phyloP scores from a whole-genome alignment of 345 rosid genomes.

The Eucalyptus erythrocorys region DNA sequence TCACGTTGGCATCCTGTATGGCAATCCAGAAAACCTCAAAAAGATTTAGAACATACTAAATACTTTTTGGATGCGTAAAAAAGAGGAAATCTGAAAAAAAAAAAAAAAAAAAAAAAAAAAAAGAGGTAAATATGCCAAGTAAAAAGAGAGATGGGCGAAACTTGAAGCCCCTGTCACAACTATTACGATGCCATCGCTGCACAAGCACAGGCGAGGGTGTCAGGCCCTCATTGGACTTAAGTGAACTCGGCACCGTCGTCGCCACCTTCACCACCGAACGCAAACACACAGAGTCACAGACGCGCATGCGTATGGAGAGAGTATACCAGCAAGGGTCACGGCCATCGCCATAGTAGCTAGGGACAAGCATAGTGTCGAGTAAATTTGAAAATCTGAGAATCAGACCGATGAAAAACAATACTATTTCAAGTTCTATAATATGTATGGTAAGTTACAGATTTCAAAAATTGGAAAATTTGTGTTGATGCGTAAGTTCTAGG shows the following conservation, averaged over 20 bases:
- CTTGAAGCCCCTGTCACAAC: not conserved
- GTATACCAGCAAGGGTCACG: not conserved
- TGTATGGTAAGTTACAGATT: no score
- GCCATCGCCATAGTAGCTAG: not conserved
- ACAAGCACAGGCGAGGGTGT: not conserved
- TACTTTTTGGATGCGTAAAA: not conserved
- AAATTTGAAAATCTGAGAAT: no score
- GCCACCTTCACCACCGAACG: not conserved
- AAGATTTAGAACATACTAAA: not conserved
- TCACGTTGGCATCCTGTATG: not conserved
- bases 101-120: no score
- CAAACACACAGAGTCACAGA: not conserved
- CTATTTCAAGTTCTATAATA: no score
- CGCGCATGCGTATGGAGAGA: not conserved
- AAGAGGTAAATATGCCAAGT: not conserved
- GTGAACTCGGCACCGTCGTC: not conserved
- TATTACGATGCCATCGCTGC: not conserved
- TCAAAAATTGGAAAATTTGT: no score
- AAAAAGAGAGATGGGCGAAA: not conserved
- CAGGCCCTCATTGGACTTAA: not conserved
- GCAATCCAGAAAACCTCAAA: not conserved
- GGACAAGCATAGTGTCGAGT: no score
- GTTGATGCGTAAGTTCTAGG: rapidly evolving
- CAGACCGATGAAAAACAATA: rapidly evolving
- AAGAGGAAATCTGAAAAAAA: no score